Percentiles rank a stretch among this genome's conserved stretches.
Evolutionary conservation across 306 rosid genomes (phyloP).

Genomic region (Fragaria iinumae): DNA sequence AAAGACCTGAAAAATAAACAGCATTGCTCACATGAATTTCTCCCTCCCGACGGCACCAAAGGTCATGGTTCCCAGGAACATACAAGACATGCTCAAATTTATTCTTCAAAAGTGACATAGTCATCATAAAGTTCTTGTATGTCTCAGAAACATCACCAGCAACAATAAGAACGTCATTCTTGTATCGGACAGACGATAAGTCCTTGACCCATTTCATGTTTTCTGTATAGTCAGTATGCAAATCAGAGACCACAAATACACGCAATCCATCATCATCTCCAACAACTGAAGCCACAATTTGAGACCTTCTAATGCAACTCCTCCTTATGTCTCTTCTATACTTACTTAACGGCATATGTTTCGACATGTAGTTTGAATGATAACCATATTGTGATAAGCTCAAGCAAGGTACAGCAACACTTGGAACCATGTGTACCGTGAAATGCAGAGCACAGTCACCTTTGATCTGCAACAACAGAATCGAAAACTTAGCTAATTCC

Average conservation of each 20-base stretch:
- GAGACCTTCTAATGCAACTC: conserved; percentile 41
- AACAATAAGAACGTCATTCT: conserved; percentile 67
- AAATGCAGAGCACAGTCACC: conserved; percentile 18
- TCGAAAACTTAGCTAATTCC: conserved; percentile 15
- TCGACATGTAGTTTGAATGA: conserved; percentile 32
- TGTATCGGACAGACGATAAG: conserved; percentile 41
- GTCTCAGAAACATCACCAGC: conserved; percentile 90
- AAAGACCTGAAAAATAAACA: conserved; percentile 2
- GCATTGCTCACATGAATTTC: conserved; percentile 54
- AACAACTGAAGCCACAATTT: conserved; percentile 40
- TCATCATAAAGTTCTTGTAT: conserved; percentile 47
- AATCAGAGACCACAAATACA: conserved; percentile 73
- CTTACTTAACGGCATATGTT: conserved; percentile 33
- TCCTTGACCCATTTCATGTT: conserved; percentile 73
- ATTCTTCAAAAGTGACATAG: conserved; percentile 77
- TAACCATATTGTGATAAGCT: conserved; percentile 33
- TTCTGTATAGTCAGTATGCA: conserved; percentile 84
- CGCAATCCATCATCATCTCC: conserved; percentile 46
- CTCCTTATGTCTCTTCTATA: conserved; percentile 35
- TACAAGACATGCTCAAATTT: conserved; percentile 66
- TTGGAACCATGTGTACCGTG: conserved; percentile 42
- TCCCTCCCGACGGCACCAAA: conserved; percentile 73
- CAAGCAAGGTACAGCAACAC: conserved; percentile 39
- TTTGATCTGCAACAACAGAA: conserved; percentile 37
- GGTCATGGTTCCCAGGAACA: conserved; percentile 86